Percentiles rank a stretch among this genome's conserved stretches.
These are phyloP conservation scores for Claviceps monticola DNA, from an alignment of 2,329 filamentous ascomycete genomes.

Conservation along the genomic window DNA sequence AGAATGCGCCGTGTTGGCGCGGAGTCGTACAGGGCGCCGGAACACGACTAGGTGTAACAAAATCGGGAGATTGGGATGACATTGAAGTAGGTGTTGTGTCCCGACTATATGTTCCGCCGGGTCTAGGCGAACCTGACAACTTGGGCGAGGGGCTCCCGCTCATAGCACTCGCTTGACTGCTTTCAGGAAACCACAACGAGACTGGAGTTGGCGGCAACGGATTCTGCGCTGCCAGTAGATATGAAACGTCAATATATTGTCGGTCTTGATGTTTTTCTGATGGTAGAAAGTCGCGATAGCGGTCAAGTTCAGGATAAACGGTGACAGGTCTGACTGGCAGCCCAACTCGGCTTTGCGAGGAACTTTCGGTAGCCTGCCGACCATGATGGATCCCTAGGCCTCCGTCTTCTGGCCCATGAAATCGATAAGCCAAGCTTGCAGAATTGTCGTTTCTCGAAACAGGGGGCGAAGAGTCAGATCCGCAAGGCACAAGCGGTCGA, in stretches of 20 bases:
- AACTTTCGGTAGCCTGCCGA: conserved; percentile 28
- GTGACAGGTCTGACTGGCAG: conserved; percentile 31
- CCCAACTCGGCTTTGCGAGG: conserved; percentile 27
- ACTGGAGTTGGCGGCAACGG: conserved; percentile 50
- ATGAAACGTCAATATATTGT: conserved; percentile 32
- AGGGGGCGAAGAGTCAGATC: conserved; percentile 25
- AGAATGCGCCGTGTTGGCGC: conserved; percentile 40
- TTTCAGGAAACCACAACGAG: conserved; percentile 41
- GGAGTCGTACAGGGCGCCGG: conserved; percentile 26
- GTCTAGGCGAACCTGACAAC: conserved; percentile 58
- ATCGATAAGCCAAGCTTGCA: conserved; percentile 21
- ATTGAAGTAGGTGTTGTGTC: conserved; percentile 69
- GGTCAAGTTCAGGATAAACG: conserved; percentile 47
- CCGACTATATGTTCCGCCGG: conserved; percentile 52
- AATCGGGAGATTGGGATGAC: conserved; percentile 57
- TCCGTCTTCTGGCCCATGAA: conserved; percentile 22
- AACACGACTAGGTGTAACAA: conserved; percentile 35
- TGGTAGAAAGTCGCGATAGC: conserved; percentile 37
- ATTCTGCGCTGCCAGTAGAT: conserved; percentile 47
- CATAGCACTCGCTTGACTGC: conserved; percentile 41
- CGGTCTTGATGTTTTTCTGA: conserved; percentile 20
- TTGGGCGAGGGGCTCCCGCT: conserved; percentile 63
- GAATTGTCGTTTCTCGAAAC: conserved; percentile 26
- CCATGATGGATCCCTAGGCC: conserved; percentile 24
- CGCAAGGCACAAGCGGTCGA: conserved; percentile 11